A percentile compares a stretch with the other conserved stretches of the same genome.
Evolutionary conservation across 2,329 filamentous ascomycete genomes (phyloP).

Genomic region (Hypoxylon sp.): DNA sequence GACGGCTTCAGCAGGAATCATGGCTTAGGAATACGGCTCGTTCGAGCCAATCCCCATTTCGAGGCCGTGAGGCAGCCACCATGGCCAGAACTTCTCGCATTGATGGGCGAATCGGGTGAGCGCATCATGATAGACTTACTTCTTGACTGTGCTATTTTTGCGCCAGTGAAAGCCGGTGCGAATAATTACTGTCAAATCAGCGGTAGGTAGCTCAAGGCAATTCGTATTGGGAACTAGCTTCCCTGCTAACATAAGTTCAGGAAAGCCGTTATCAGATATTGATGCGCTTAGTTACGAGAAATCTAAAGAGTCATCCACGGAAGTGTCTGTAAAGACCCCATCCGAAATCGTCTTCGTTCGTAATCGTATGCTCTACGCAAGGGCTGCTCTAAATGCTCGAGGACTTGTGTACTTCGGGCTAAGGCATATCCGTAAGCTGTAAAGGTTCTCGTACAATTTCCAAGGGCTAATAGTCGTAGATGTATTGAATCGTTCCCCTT

Average conservation of each 20-base stretch:
- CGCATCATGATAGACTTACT: slow-evolving; percentile 80
- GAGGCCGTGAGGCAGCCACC: slow-evolving; percentile 71
- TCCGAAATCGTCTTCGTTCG: slow-evolving; percentile 78
- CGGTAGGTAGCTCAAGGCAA: slow-evolving; percentile 64
- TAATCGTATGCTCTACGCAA: slow-evolving; percentile 86
- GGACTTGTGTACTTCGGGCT: slow-evolving; percentile 77
- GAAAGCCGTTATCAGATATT: slow-evolving; percentile 60
- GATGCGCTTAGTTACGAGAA: slow-evolving; percentile 39
- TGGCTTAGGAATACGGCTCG: slow-evolving; percentile 64
- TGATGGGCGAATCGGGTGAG: slow-evolving; percentile 80
- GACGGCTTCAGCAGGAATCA: slow-evolving; percentile 75
- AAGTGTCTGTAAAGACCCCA: slow-evolving; percentile 46
- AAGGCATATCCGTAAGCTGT: slow-evolving; percentile 78
- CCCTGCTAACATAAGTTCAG: slow-evolving; percentile 49
- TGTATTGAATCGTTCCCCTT: slow-evolving; percentile 76
- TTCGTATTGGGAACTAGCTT: background rate
- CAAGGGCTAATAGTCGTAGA: slow-evolving; percentile 60
- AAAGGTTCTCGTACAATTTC: background rate
- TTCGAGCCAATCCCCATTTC: slow-evolving; percentile 75
- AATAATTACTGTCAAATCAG: slow-evolving; percentile 81
- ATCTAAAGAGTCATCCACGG: background rate
- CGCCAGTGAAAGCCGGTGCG: slow-evolving; percentile 64
- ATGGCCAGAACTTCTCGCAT: slow-evolving; percentile 78
- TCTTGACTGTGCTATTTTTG: slow-evolving; percentile 79
- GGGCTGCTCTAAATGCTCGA: slow-evolving; percentile 72